phyloP scores from a whole-genome alignment of 2,329 filamentous ascomycete species.

The Claviceps fusiformis region DNA sequence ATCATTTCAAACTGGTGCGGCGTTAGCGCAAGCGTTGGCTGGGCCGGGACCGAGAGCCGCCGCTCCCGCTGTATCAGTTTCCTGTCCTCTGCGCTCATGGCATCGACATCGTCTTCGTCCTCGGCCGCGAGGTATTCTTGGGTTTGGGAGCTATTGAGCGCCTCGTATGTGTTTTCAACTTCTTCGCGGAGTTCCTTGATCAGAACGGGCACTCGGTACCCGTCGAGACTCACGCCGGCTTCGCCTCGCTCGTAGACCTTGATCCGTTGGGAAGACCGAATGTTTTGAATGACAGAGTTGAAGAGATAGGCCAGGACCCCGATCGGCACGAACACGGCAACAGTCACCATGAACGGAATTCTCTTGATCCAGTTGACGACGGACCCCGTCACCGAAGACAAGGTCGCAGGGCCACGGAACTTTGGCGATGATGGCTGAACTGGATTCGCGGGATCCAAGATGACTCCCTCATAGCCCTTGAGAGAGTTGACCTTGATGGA shows the following conservation, averaged over 20 bases:
- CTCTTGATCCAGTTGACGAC: constrained; percentile 29
- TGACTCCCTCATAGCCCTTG: constrained; percentile 57
- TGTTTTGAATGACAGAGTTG: constrained; percentile 64
- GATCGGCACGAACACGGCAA: constrained; percentile 61
- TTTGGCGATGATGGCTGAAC: constrained; percentile 35
- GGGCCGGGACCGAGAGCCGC: constrained; percentile 29
- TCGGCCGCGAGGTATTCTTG: constrained; percentile 57
- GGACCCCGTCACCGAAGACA: constrained; percentile 20
- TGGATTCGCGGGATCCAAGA: constrained; percentile 56
- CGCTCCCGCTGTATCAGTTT: constrained; percentile 27
- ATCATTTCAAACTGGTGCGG: constrained; percentile 78
- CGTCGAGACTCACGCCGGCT: constrained; percentile 50
- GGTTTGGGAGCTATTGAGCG: constrained; percentile 51
- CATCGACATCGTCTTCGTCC: constrained; percentile 33
- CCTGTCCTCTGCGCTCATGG: constrained; percentile 25
- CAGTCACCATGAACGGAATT: constrained; percentile 49
- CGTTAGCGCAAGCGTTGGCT: constrained; percentile 65
- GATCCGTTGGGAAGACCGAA: constrained; percentile 62
- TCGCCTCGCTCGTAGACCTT: constrained; percentile 59
- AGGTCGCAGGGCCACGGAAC: constrained; percentile 12
- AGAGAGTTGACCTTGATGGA: constrained; percentile 61
- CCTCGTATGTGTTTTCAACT: constrained; percentile 67
- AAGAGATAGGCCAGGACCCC: constrained; percentile 57
- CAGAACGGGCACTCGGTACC: constrained; percentile 64
- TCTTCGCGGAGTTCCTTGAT: constrained; percentile 62